These are phyloP conservation scores for Trichocladium uniseriatum DNA, from an alignment of 495 filamentous ascomycete species.

Conservation along the genomic window DNA sequence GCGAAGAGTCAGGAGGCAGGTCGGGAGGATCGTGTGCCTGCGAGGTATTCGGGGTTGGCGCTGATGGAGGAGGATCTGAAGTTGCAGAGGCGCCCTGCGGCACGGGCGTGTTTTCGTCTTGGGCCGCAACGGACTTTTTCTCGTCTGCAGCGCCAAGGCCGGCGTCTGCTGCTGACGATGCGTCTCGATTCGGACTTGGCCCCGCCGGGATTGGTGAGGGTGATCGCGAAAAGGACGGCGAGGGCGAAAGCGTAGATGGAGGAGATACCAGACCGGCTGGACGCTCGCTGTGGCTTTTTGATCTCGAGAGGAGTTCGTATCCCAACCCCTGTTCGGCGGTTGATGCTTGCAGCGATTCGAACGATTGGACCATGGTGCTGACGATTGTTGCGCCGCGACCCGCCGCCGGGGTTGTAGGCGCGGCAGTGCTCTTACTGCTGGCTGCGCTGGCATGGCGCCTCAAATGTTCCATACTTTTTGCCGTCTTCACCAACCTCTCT, in stretches of 20 bases:
- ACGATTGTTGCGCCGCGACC: constrained; percentile 14
- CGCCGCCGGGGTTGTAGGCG: constrained; percentile 1
- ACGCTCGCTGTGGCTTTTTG: constrained; percentile 14
- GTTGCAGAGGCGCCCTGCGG: constrained; percentile 11
- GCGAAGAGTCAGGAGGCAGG: neutral
- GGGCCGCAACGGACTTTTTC: neutral
- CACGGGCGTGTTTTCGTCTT: constrained; percentile 2
- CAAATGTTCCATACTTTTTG: constrained; percentile 6
- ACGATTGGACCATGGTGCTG: constrained; percentile 27
- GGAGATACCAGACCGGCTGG: constrained; percentile 12
- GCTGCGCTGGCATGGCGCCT: constrained; percentile 18
- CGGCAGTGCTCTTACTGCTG: constrained; percentile 22
- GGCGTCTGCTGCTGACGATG: neutral
- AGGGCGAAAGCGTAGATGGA: constrained; percentile 15
- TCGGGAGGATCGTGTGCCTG: neutral
- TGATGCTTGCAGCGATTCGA: constrained; percentile 21
- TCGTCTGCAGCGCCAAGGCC: constrained; percentile 7
- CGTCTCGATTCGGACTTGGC: neutral
- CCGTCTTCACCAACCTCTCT: constrained; percentile 5
- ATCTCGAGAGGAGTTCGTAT: constrained; percentile 19
- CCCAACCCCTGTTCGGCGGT: constrained; percentile 12
- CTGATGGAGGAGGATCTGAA: neutral
- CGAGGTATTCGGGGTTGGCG: neutral
- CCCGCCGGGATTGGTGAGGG: constrained; percentile 1
- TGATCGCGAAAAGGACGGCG: constrained; percentile 12